Evolutionary conservation across 192 early-diverging fungal species (phyloP).

Genomic region (Backusella tarrabulga): DNA sequence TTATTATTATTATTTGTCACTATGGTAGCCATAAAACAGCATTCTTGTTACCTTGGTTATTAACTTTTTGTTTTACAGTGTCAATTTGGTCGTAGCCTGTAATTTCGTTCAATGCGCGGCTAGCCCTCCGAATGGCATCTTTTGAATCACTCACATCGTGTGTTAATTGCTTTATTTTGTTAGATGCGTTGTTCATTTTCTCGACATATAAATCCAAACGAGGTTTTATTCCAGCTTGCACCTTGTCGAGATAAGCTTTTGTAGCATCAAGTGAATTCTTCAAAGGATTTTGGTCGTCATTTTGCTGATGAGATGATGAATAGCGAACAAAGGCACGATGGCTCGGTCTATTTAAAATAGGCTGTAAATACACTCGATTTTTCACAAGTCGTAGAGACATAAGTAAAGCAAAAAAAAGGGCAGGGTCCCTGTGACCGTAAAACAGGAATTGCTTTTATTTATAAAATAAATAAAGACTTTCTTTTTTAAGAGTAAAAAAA

Average conservation of each 20-base stretch:
- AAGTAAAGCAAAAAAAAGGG: not conserved
- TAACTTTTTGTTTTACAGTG: constrained; percentile 62
- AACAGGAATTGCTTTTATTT: not conserved
- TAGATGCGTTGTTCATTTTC: constrained; percentile 5
- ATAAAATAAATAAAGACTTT: not conserved
- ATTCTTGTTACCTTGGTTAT: constrained; percentile 45
- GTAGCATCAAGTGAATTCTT: not conserved
- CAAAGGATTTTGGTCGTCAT: not conserved
- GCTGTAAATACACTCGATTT: not conserved
- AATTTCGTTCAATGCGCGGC: constrained; percentile 61
- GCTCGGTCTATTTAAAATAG: not conserved
- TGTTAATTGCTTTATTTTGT: constrained; percentile 15
- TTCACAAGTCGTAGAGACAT: not conserved
- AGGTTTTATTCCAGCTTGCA: constrained; percentile 11
- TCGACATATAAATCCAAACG: not conserved
- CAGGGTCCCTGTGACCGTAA: constrained; percentile 5
- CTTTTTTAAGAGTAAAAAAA: not conserved
- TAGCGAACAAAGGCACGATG: not conserved
- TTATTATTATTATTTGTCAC: not conserved
- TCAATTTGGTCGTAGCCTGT: constrained; percentile 73
- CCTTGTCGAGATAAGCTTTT: constrained; percentile 11
- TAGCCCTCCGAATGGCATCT: constrained; percentile 31
- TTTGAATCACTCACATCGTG: constrained; percentile 28
- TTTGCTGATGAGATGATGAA: not conserved
- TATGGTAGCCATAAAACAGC: not conserved